These are phyloP conservation scores for Saccharomycopsis lassenensis DNA, from an alignment of 805 yeast genomes.

Conservation along the genomic window DNA sequence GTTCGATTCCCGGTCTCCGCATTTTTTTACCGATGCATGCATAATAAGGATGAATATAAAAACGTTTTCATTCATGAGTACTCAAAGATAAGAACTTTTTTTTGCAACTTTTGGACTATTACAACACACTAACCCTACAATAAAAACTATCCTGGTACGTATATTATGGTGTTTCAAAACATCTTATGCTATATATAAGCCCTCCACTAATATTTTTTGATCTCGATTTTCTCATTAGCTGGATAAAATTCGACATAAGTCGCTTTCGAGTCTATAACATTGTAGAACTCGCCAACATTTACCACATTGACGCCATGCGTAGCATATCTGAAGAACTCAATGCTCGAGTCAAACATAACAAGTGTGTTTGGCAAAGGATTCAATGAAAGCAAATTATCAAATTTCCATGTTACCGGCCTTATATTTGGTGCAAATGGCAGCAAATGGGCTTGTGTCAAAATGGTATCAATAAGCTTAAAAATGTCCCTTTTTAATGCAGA, in stretches of 20 bases:
- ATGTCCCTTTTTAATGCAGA: conserved; percentile 8
- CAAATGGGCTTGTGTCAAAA: conserved; percentile 78
- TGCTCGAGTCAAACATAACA: conserved; percentile 58
- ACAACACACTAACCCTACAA: too few species aligned
- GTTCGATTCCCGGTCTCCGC: conserved; percentile 52
- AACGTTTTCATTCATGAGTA: too few species aligned
- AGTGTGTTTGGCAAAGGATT: conserved; percentile 67
- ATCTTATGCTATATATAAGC: too few species aligned
- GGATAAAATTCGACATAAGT: conserved; percentile 71
- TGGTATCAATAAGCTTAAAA: conserved; percentile 58
- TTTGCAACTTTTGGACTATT: too few species aligned
- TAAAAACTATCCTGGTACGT: too few species aligned
- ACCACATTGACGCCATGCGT: conserved; percentile 76
- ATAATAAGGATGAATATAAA: too few species aligned
- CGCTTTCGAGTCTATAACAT: conserved; percentile 33
- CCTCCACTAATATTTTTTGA: conserved; percentile 39
- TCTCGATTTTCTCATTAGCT: conserved; percentile 38
- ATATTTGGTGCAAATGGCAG: conserved; percentile 62
- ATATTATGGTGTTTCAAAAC: too few species aligned
- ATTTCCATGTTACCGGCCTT: conserved; percentile 58
- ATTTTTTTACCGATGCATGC: too few species aligned
- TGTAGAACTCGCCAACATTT: conserved; percentile 53
- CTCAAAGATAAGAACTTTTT: too few species aligned
- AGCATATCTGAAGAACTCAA: conserved; percentile 61
- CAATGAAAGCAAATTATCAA: conserved; percentile 57